phyloP scores from a whole-genome alignment of 2,329 filamentous ascomycete genomes.

The Calycina herbarum region DNA sequence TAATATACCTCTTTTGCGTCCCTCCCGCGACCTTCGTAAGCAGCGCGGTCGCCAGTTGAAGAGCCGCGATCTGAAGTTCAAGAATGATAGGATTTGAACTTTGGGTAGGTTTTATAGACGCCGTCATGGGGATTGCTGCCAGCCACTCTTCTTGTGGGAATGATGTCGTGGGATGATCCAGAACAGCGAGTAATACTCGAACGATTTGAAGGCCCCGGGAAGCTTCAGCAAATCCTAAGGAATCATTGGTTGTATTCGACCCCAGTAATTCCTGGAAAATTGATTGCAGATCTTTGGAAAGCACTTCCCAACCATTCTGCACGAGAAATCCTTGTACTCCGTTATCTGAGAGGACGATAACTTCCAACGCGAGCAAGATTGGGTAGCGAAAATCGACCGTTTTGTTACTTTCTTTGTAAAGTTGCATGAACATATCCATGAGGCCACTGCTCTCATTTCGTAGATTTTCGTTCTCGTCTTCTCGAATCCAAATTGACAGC shows the following conservation, averaged over 20 bases:
- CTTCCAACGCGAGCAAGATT: slow-evolving; percentile 60
- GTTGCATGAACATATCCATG: slow-evolving; percentile 62
- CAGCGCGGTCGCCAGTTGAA: slow-evolving; percentile 58
- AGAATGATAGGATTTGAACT: slow-evolving; percentile 22
- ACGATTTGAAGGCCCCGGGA: slow-evolving; percentile 56
- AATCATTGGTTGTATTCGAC: background rate
- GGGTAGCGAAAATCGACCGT: slow-evolving; percentile 56
- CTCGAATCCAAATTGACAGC: slow-evolving; percentile 66
- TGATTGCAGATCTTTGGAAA: slow-evolving; percentile 51
- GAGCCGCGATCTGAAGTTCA: slow-evolving; percentile 53
- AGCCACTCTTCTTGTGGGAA: slow-evolving; percentile 56
- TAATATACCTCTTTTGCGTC: slow-evolving; percentile 50
- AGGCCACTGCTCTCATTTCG: slow-evolving; percentile 52
- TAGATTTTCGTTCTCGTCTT: slow-evolving; percentile 63
- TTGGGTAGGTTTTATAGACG: slow-evolving; percentile 37
- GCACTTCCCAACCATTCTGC: slow-evolving; percentile 54
- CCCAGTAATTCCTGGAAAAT: slow-evolving; percentile 42
- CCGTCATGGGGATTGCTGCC: slow-evolving; percentile 51
- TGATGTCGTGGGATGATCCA: slow-evolving; percentile 48
- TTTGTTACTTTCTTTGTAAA: slow-evolving; percentile 48
- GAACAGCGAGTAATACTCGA: slow-evolving; percentile 53
- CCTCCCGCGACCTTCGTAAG: slow-evolving; percentile 47
- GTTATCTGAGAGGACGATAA: slow-evolving; percentile 49
- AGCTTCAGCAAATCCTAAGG: slow-evolving; percentile 39
- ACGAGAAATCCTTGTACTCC: slow-evolving; percentile 43